phyloP scores from a whole-genome alignment of 2,329 filamentous ascomycete species.

The Pseudopithomyces chartarum region DNA sequence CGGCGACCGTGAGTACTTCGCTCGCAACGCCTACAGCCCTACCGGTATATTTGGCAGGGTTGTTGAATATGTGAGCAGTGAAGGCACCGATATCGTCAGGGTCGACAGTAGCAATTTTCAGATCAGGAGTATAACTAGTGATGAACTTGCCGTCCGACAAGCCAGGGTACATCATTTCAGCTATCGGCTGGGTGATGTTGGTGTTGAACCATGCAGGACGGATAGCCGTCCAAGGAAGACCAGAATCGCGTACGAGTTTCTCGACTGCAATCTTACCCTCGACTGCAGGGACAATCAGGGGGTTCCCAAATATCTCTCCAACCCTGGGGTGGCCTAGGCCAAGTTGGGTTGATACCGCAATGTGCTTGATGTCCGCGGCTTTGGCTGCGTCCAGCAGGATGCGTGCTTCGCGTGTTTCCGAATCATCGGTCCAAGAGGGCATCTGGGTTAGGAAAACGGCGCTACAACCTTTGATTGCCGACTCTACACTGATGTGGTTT shows the following conservation, averaged over 20 bases:
- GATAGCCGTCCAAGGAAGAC: constrained; percentile 53
- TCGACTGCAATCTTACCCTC: constrained; percentile 53
- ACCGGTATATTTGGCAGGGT: constrained; percentile 49
- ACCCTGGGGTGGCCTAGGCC: constrained; percentile 18
- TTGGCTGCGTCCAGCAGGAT: constrained; percentile 34
- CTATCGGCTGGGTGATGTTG: constrained; percentile 54
- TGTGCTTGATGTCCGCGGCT: constrained; percentile 35
- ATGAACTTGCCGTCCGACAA: constrained; percentile 48
- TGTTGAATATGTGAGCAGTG: constrained; percentile 50
- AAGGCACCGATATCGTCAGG: constrained; percentile 56
- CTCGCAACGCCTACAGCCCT: constrained; percentile 50
- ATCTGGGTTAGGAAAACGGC: constrained; percentile 32
- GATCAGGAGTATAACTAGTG: constrained; percentile 42
- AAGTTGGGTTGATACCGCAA: constrained; percentile 33
- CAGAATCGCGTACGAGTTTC: constrained; percentile 35
- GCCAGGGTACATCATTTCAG: constrained; percentile 45
- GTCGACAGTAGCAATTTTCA: constrained; percentile 52
- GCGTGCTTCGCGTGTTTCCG: constrained; percentile 22
- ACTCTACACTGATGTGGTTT: constrained; percentile 17
- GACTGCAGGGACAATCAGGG: constrained; percentile 23
- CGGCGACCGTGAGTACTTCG: constrained; percentile 45
- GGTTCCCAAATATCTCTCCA: constrained; percentile 7
- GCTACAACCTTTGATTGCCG: constrained; percentile 36
- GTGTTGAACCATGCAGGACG: constrained; percentile 59
- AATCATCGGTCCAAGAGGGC: constrained; percentile 23